Conservation (phyloP, 2,329 filamentous ascomycete genomes). For the Blastomyces gilchristii region DNA sequence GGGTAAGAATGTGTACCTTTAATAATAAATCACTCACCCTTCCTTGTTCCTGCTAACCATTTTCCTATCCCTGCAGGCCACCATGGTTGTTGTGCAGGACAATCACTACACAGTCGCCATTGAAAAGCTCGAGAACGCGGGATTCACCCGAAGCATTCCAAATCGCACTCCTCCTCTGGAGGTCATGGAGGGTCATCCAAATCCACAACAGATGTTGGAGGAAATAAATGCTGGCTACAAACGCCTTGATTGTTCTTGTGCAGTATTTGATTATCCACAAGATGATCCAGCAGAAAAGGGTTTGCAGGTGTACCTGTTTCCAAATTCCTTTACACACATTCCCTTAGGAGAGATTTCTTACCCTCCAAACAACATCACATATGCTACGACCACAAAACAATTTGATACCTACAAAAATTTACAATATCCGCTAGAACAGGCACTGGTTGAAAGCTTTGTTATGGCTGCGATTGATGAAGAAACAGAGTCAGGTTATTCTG, state of each 20-base stretch:
- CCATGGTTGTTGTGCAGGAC: slow-evolving; percentile 20
- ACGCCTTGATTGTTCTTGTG: slow-evolving; percentile 12
- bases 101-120: slow-evolving; percentile 17
- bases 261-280: no score
- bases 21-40: neutral
- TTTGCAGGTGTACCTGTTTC: no score
- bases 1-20: slow-evolving; percentile 10
- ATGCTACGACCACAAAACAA: no score
- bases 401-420: no score
- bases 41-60: slow-evolving; percentile 11
- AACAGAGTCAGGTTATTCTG: no score
- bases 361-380: no score
- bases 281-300: no score
- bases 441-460: no score
- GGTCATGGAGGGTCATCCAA: slow-evolving; percentile 9
- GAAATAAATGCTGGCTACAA: slow-evolving; percentile 20
- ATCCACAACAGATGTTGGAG: slow-evolving; percentile 13
- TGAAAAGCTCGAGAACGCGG: slow-evolving; percentile 17
- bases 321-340: no score
- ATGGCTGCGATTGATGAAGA: no score
- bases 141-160: slow-evolving; percentile 17
- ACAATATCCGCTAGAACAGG: no score
- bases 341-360: no score
- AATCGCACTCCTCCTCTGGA: slow-evolving; percentile 16
- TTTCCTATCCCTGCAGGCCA: slow-evolving; percentile 9